Percentiles rank a stretch among this genome's conserved stretches.
Conservation (phyloP, 495 filamentous ascomycete species). For the Lophium mytilinum region DNA sequence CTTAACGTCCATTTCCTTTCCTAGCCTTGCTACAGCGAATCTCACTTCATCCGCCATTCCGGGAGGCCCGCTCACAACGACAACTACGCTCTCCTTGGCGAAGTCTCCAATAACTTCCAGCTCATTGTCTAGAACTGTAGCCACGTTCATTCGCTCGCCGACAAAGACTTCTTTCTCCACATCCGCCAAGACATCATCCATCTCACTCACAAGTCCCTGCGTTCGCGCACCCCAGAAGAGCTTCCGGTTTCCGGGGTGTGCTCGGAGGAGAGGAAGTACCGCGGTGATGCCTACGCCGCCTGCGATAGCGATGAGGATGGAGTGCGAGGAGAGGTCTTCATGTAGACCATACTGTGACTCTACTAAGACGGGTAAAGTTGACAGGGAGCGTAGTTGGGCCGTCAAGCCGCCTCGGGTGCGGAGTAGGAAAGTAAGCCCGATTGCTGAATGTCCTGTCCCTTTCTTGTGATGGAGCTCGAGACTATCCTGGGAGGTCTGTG, state of each 20-base stretch:
- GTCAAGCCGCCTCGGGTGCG: too few species aligned
- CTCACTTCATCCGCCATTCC: constrained; percentile 15
- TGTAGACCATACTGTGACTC: not conserved
- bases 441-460: too few species aligned
- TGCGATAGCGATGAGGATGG: constrained; percentile 16
- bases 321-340: not conserved
- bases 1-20: too few species aligned
- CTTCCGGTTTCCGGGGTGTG: constrained; percentile 31
- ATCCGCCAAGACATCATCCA: constrained; percentile 17
- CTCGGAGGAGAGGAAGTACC: constrained; percentile 19
- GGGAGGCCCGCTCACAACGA: constrained; percentile 35
- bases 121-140: constrained; percentile 26
- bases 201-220: constrained; percentile 13
- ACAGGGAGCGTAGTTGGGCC: too few species aligned
- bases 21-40: not conserved
- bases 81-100: constrained; percentile 21
- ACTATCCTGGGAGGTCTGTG: too few species aligned
- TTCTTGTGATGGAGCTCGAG: too few species aligned
- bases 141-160: constrained; percentile 30
- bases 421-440: too few species aligned
- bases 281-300: constrained; percentile 40
- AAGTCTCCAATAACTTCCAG: constrained; percentile 18
- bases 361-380: not conserved
- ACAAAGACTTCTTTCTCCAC: constrained; percentile 30
- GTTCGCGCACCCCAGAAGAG: constrained; percentile 28